phyloP scores from a whole-genome alignment of 805 yeast genomes.

The Sugiyamaella smithiae region DNA sequence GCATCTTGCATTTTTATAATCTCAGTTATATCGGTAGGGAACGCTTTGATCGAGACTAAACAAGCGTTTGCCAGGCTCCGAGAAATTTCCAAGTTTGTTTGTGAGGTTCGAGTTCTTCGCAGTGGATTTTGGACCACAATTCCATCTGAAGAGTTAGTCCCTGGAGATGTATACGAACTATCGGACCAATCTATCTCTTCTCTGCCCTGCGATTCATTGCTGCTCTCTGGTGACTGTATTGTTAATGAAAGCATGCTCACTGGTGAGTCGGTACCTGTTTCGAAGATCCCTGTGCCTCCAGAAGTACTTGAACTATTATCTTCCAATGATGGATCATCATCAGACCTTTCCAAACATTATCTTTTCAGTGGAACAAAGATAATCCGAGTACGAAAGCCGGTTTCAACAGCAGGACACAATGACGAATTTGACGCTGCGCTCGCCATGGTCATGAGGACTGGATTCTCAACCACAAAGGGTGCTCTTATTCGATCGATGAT shows the following conservation, averaged over 20 bases:
- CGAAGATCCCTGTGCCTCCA: conserved; percentile 67
- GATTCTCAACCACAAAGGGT: conserved; percentile 95
- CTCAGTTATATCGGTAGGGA: conserved; percentile 73
- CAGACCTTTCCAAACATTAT: conserved; percentile 66
- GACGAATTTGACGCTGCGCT: conserved; percentile 68
- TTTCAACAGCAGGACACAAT: conserved; percentile 24
- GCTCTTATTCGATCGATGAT: conserved; percentile 91
- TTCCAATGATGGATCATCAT: conserved; percentile 33
- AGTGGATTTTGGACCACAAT: conserved; percentile 90
- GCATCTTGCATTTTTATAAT: conserved; percentile 89
- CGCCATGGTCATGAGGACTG: conserved; percentile 85
- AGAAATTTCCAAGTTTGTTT: conserved; percentile 68
- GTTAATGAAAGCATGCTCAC: conserved; percentile 98
- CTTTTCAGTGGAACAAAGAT: conserved; percentile 87
- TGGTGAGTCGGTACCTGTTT: conserved; percentile 96
- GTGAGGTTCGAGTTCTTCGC: conserved; percentile 85
- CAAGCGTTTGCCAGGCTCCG: conserved; percentile 68
- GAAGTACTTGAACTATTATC: conserved; percentile 54
- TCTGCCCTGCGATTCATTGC: conserved; percentile 86
- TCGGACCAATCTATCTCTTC: conserved; percentile 73
- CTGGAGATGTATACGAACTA: conserved; percentile 93
- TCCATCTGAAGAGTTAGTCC: conserved; percentile 76
- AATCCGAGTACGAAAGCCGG: conserved; percentile 73
- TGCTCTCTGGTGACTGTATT: conserved; percentile 89
- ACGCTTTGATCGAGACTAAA: conserved; percentile 84